Base-by-base conservation (phyloP, 768 basidiomycete genomes). In the Hypholoma sublateritium region DNA sequence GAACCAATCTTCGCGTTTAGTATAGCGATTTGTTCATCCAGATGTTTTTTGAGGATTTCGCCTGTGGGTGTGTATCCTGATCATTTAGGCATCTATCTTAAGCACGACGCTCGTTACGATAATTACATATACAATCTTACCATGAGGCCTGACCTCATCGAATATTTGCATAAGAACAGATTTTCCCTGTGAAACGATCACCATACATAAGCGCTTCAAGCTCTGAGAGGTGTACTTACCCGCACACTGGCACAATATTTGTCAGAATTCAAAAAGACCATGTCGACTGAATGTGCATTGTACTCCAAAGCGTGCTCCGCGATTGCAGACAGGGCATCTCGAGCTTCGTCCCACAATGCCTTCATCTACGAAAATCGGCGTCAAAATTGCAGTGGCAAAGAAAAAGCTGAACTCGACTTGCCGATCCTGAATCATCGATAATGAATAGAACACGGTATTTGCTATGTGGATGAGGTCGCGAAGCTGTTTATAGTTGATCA, bases 21-120 rank as follows among this genome's bases (percentile, higher is more conserved):
- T 11, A 62, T 62, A 21, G 46, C 35, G 3, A 70, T 59, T n/a
- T 69, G 63, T 32, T 56, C 48, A n/a, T 60, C 50, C 11, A 71
- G 58, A 19, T 68, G 61, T 24, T 46, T 48, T 11, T 65, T 32
- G 14, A 74, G 62, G 19, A 62, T 60, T 5, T 55, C 65, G 21
- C 71, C 72, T 1, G 69, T 74, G 6, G 71, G 72, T 1, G 72
- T 71, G 12, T 57, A 45, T 13, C 62, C 72, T 74, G 32, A 34
- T 14, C 25, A 5, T 13, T 32, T 32, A 32, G 28, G 7, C 25
- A 28, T 28, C 25, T 7, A 28, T 24, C 39, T 48, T 17, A 16
- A 22, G 3, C 21, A 8, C 28, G n/a, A 8, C 4, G 34, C 14
- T 3, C 37, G 14, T 3, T 36, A 12, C 16, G 13, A 21, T 22